Conservation (phyloP, 2,329 filamentous ascomycete genomes). For the Acrocalymma vagum region DNA sequence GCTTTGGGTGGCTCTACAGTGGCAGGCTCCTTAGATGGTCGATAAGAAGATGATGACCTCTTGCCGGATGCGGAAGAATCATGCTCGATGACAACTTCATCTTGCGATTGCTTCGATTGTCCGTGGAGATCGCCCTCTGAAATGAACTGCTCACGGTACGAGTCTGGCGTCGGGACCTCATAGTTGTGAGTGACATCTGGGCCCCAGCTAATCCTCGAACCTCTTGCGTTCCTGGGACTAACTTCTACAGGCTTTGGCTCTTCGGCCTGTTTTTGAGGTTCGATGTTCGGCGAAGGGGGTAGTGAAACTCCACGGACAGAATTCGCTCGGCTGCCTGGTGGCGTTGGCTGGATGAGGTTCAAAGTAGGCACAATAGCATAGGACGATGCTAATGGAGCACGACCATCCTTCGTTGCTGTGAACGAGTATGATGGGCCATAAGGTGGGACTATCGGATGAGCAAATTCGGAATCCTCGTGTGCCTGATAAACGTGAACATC, state of each 20-base stretch:
- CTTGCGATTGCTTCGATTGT: slow-evolving; percentile 29
- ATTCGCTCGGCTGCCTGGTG: slow-evolving; percentile 59
- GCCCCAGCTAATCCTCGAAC: slow-evolving; percentile 56
- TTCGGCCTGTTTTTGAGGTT: slow-evolving; percentile 32
- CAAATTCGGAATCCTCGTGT: slow-evolving; percentile 44
- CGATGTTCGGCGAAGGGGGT: slow-evolving; percentile 44
- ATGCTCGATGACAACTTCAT: slow-evolving; percentile 51
- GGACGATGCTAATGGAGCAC: slow-evolving; percentile 34
- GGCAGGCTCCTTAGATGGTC: no score
- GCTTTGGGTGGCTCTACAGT: slow-evolving; percentile 24
- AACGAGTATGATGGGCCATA: slow-evolving; percentile 49
- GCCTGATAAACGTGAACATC: slow-evolving; percentile 54
- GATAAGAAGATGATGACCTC: slow-evolving; percentile 41
- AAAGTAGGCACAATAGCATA: slow-evolving; percentile 60
- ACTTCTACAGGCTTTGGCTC: slow-evolving; percentile 32
- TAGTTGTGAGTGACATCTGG: slow-evolving; percentile 57
- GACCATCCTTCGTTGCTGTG: slow-evolving; percentile 51
- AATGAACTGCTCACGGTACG: slow-evolving; percentile 47
- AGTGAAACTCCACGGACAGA: slow-evolving; percentile 45
- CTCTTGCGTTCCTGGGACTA: slow-evolving; percentile 29
- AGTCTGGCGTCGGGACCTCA: slow-evolving; percentile 56
- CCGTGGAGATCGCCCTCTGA: slow-evolving; percentile 38
- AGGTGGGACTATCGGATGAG: slow-evolving; percentile 38
- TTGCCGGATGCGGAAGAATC: slow-evolving; percentile 40
- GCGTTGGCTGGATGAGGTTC: slow-evolving; percentile 66